Conservation (phyloP, 176 grass and related monocot genomes). For the Oropetium thomaeum region DNA sequence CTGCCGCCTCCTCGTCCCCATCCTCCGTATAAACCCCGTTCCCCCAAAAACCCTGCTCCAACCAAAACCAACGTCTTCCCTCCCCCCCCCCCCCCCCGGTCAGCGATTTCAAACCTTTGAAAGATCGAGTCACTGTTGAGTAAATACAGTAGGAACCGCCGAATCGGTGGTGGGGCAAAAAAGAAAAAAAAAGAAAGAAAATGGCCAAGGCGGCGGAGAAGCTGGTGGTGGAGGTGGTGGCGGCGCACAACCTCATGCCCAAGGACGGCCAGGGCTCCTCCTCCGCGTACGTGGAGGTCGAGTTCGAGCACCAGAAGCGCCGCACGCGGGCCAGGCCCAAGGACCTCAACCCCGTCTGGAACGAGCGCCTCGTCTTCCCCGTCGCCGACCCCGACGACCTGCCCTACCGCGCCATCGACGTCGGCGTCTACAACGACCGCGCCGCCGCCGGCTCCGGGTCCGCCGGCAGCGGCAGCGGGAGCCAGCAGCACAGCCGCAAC, state of each 20-base stretch:
- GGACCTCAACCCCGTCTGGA: constrained; percentile 90
- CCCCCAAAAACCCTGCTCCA: not conserved
- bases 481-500: constrained; percentile 52
- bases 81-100: no score
- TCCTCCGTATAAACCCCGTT: constrained; percentile 1
- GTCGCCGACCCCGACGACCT: constrained; percentile 81
- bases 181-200: not conserved
- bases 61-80: not conserved
- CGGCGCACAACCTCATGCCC: constrained; percentile 94
- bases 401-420: constrained; percentile 81
- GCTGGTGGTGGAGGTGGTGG: constrained; percentile 93
- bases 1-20: not conserved
- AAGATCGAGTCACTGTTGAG: not conserved
- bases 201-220: constrained; percentile 82
- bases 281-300: constrained; percentile 77
- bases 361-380: constrained; percentile 78
- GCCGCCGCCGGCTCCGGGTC: not conserved
- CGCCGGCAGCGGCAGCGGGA: not conserved
- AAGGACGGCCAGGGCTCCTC: constrained; percentile 93
- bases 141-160: not conserved
- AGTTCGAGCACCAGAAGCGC: constrained; percentile 87
- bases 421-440: constrained; percentile 80
- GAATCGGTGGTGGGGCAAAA: not conserved
- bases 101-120: constrained; percentile 1
- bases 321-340: constrained; percentile 54